phyloP scores from a whole-genome alignment of 2,329 filamentous ascomycete genomes.

The Scortechinia acanthostroma region DNA sequence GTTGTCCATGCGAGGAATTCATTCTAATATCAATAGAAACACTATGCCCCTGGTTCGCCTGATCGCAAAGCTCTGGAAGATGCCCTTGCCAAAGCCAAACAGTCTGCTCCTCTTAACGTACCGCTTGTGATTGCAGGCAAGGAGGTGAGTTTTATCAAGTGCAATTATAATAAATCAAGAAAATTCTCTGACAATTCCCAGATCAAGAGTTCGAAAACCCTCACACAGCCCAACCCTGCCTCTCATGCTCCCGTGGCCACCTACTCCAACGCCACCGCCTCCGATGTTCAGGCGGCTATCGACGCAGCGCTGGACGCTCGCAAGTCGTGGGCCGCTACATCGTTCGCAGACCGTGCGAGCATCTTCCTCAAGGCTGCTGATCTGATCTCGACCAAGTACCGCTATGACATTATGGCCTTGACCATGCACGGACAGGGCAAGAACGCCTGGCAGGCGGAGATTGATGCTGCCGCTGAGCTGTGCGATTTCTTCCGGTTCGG shows the following conservation, averaged over 20 bases:
- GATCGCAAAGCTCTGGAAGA: constrained; percentile 72
- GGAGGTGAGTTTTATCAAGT: constrained; percentile 44
- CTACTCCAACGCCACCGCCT: constrained; percentile 74
- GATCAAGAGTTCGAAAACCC: constrained; percentile 60
- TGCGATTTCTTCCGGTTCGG: constrained; percentile 92
- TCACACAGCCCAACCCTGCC: constrained; percentile 74
- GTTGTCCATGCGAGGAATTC: constrained; percentile 4
- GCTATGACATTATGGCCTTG: constrained; percentile 91
- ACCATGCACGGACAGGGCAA: constrained; percentile 97
- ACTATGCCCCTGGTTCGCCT: constrained; percentile 77
- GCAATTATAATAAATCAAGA: background rate
- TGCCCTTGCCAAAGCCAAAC: constrained; percentile 65
- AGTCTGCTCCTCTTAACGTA: constrained; percentile 66
- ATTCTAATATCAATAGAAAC: constrained; percentile 49
- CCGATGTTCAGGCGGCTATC: constrained; percentile 75
- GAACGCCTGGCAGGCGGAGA: constrained; percentile 99
- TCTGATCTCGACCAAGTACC: constrained; percentile 82
- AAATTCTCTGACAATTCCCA: constrained; percentile 16
- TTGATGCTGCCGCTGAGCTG: constrained; percentile 86
- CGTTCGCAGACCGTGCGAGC: constrained; percentile 84
- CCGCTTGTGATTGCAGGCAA: constrained; percentile 80
- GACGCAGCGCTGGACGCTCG: constrained; percentile 80
- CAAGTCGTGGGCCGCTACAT: constrained; percentile 74
- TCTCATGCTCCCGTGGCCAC: constrained; percentile 74
- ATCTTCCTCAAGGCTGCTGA: constrained; percentile 95